A percentile compares a stretch with the other conserved stretches of the same genome.
Conservation (phyloP, 208 protist species). For the Phytomonas sp. region DNA sequence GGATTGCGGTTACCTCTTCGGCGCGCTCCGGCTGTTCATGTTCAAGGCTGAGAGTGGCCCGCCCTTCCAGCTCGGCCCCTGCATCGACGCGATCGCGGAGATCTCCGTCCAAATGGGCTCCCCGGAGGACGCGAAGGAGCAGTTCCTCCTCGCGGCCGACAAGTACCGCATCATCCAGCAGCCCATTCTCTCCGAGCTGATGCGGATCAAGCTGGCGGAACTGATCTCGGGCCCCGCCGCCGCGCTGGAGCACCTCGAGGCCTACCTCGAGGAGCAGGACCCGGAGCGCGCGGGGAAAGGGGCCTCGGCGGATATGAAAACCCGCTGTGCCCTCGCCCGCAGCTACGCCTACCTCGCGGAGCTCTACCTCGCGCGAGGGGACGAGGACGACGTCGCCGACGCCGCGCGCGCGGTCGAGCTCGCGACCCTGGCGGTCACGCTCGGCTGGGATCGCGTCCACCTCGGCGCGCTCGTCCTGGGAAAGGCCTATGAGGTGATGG, state of each 20-base stretch:
- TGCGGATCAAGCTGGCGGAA: slow-evolving; percentile 63
- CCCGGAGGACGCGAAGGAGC: slow-evolving; percentile 71
- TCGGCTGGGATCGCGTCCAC: slow-evolving; percentile 73
- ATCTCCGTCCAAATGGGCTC: slow-evolving; percentile 73
- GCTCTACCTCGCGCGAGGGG: slow-evolving; percentile 35
- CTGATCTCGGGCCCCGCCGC: slow-evolving; percentile 37
- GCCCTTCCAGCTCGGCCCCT: slow-evolving; percentile 78
- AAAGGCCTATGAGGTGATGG: slow-evolving; percentile 37
- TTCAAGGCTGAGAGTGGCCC: slow-evolving; percentile 83
- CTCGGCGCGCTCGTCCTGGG: slow-evolving; percentile 42
- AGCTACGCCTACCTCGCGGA: slow-evolving; percentile 65
- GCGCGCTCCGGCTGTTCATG: slow-evolving; percentile 79
- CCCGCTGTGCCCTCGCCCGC: slow-evolving; percentile 46
- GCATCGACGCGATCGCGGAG: slow-evolving; percentile 73
- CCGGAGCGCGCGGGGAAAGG: slow-evolving; percentile 21
- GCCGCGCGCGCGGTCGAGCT: slow-evolving; percentile 35
- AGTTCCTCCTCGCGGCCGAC: slow-evolving; percentile 62
- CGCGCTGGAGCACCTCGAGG: slow-evolving; percentile 49
- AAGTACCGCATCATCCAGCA: slow-evolving; percentile 83
- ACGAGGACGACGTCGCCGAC: slow-evolving; percentile 2
- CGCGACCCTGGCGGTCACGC: slow-evolving; percentile 31
- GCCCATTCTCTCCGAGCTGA: slow-evolving; percentile 62
- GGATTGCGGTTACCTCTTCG: slow-evolving; percentile 83
- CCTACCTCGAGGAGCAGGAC: slow-evolving; percentile 38
- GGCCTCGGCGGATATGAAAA: slow-evolving; percentile 22